Percentiles rank a stretch among this genome's conserved stretches.
phyloP scores from a whole-genome alignment of 2,329 filamentous ascomycete genomes.

The Fonsecaea pugnacius region DNA sequence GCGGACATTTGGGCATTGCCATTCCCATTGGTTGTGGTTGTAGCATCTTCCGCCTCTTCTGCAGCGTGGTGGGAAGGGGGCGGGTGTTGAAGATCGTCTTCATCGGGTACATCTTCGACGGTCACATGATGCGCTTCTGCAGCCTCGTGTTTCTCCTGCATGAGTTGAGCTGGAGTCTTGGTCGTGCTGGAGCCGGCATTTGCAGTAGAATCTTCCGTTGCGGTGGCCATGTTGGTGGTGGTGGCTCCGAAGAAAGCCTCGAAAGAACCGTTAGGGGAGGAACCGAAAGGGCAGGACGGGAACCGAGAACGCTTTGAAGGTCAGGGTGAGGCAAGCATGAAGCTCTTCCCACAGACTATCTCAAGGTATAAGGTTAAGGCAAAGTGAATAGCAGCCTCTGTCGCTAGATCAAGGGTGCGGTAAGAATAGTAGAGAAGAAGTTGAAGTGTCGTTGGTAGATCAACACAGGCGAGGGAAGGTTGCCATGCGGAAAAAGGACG shows the following conservation, averaged over 20 bases:
- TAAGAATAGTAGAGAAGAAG: not conserved
- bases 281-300: constrained; percentile 29
- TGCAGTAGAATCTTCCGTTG: constrained; percentile 29
- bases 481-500: not conserved
- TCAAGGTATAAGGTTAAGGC: not conserved
- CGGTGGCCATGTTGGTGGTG: constrained; percentile 28
- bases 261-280: constrained; percentile 29
- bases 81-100: constrained; percentile 69
- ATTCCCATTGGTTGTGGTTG: constrained; percentile 49
- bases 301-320: constrained; percentile 24
- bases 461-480: not conserved
- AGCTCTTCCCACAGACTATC: constrained; percentile 2
- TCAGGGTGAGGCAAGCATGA: constrained; percentile 26
- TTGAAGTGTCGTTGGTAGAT: constrained; percentile 2
- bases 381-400: constrained; percentile 3
- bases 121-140: constrained; percentile 65
- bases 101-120: constrained; percentile 80
- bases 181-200: constrained; percentile 37
- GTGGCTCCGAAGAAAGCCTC: constrained; percentile 33
- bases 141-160: constrained; percentile 59
- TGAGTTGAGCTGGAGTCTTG: constrained; percentile 57
- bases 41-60: constrained; percentile 38
- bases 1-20: constrained; percentile 59
- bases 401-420: not conserved
- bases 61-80: constrained; percentile 50